These are phyloP conservation scores for Amanita pseudoporphyria DNA, from an alignment of 768 basidiomycete species.

Conservation along the genomic window DNA sequence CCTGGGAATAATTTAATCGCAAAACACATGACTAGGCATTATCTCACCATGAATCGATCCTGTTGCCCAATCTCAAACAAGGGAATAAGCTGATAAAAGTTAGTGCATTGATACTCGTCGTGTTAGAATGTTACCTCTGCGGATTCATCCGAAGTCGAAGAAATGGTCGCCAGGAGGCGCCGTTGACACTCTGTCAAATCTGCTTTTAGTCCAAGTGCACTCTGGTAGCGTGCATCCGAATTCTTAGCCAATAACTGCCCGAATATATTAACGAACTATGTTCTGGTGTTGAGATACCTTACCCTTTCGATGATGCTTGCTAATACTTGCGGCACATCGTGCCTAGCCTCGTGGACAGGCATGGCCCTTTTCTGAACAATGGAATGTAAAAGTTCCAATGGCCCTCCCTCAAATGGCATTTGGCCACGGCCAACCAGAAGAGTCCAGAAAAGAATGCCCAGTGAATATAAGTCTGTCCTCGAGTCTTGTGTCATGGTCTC, in stretches of 20 bases:
- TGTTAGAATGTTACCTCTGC: slow-evolving; percentile 31
- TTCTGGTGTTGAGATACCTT: background rate
- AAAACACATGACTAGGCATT: background rate
- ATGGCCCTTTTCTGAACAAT: slow-evolving; percentile 67
- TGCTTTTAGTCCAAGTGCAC: slow-evolving; percentile 56
- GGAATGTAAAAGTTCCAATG: slow-evolving; percentile 56
- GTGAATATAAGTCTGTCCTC: slow-evolving; percentile 63
- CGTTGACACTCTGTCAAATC: slow-evolving; percentile 65
- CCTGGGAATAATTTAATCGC: slow-evolving; percentile 24
- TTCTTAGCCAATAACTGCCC: slow-evolving; percentile 54
- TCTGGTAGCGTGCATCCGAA: slow-evolving; percentile 62
- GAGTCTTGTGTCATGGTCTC: slow-evolving; percentile 67
- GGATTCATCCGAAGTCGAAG: slow-evolving; percentile 45
- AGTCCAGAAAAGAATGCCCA: slow-evolving; percentile 69
- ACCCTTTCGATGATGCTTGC: slow-evolving; percentile 65
- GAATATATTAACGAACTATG: slow-evolving; percentile 3
- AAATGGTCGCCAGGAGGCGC: slow-evolving; percentile 49
- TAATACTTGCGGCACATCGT: slow-evolving; percentile 64
- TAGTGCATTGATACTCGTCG: slow-evolving; percentile 8
- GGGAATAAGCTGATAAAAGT: slow-evolving; percentile 45
- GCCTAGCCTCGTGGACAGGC: slow-evolving; percentile 65
- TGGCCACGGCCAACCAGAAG: slow-evolving; percentile 60
- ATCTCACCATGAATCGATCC: slow-evolving; percentile 52
- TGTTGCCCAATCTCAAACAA: slow-evolving; percentile 55
- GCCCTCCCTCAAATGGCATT: slow-evolving; percentile 52